A percentile compares a stretch with the other conserved stretches of the same genome.
These are phyloP conservation scores for Wallacemonas sp. DNA, from an alignment of 208 protist species.

Conservation along the genomic window DNA sequence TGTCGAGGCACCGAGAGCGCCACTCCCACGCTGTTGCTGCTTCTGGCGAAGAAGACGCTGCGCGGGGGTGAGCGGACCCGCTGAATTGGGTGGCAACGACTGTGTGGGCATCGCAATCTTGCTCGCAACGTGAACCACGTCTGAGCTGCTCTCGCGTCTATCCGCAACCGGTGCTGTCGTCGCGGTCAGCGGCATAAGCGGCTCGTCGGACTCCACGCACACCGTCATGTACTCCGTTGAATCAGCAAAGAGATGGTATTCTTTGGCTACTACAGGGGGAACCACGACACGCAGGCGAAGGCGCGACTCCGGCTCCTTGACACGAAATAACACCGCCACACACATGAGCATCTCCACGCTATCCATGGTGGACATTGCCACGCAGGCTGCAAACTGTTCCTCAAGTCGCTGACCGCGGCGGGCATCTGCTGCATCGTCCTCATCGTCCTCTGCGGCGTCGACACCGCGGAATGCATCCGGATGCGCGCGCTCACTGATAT, in stretches of 20 bases:
- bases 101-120: no score
- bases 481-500: no score
- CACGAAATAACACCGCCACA: slow-evolving; percentile 28
- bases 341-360: background rate
- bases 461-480: no score
- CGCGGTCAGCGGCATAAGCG: slow-evolving; percentile 4
- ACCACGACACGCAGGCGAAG: slow-evolving; percentile 42
- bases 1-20: background rate
- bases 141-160: no score
- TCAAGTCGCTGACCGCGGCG: background rate
- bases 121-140: no score
- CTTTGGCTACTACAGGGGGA: slow-evolving; percentile 11
- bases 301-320: slow-evolving; percentile 55
- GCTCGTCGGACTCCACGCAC: slow-evolving; percentile 49
- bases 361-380: background rate
- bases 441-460: background rate
- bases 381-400: background rate
- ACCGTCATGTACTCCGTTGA: slow-evolving; percentile 51
- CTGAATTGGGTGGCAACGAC: no score
- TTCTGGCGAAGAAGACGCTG: slow-evolving; percentile 7
- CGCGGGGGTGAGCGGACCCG: background rate
- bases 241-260: slow-evolving; percentile 76
- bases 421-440: background rate
- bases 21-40: background rate
- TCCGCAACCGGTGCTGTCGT: background rate